Evolutionary conservation across 2,329 filamentous ascomycete genomes (phyloP).

Genomic region (Raffaelea deltoideospora): DNA sequence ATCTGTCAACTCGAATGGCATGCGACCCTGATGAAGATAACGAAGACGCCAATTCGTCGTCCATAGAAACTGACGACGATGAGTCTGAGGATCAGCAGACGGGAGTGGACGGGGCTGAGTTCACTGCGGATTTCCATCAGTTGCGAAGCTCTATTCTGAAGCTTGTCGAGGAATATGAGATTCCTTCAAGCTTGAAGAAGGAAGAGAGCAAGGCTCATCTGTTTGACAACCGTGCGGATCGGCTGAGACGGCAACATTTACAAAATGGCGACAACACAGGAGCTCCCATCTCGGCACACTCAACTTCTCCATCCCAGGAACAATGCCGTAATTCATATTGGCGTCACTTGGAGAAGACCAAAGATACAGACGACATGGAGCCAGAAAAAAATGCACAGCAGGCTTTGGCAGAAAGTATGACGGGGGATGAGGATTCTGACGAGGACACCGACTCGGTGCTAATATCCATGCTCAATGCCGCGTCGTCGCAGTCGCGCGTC

Average conservation of each 20-base stretch:
- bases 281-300: constrained; percentile 33
- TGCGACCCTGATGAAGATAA: constrained; percentile 57
- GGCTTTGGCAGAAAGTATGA: too few relatives aligned
- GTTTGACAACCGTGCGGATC: constrained; percentile 56
- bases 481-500: constrained; percentile 60
- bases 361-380: too few relatives aligned
- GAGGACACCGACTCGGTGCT: constrained; percentile 29
- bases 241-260: constrained; percentile 42
- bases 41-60: constrained; percentile 45
- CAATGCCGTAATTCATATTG: constrained; percentile 38
- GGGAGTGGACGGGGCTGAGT: constrained; percentile 47
- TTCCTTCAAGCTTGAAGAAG: constrained; percentile 50
- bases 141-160: constrained; percentile 68
- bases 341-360: not conserved
- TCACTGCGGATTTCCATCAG: constrained; percentile 68
- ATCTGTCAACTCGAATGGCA: constrained; percentile 54
- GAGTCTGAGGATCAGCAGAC: constrained; percentile 37
- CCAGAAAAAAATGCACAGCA: too few relatives aligned
- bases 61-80: constrained; percentile 45
- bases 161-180: constrained; percentile 69
- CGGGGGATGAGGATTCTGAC: too few relatives aligned
- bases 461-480: constrained; percentile 60
- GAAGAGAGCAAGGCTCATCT: constrained; percentile 40
- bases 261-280: constrained; percentile 48
- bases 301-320: not conserved